phyloP scores from a whole-genome alignment of 108 stramenopile species.

The Skeletonema tropicum region DNA sequence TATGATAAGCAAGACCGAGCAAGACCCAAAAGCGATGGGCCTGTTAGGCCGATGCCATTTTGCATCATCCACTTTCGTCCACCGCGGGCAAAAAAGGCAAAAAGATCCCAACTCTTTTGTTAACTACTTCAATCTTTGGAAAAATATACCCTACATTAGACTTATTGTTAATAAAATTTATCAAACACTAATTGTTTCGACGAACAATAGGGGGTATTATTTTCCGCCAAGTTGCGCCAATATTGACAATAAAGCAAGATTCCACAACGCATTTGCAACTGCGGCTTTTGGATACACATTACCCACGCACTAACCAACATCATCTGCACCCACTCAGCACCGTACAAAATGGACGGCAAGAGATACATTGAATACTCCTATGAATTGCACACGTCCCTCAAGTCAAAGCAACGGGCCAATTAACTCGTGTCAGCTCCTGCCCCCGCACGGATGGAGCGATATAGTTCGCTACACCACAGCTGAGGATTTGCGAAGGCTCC shows the following conservation, averaged over 20 bases:
- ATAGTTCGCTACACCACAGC: slow-evolving; percentile 27
- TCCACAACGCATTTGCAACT: background rate
- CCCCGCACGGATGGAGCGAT: background rate
- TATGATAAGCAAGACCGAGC: no score
- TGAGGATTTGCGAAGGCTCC: slow-evolving; percentile 32
- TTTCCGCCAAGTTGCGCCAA: no score
- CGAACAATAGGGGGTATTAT: background rate
- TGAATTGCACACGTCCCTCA: background rate
- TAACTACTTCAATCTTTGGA: no score
- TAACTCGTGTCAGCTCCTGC: background rate
- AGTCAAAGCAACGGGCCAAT: background rate
- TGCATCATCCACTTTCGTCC: no score
- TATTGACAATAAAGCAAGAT: background rate
- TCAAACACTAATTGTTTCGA: background rate
- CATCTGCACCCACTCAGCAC: background rate
- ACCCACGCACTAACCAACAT: no score
- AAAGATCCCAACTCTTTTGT: no score
- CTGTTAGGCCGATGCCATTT: no score
- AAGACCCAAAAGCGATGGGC: no score
- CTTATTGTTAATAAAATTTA: no score
- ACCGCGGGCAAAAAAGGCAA: no score
- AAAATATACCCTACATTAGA: no score
- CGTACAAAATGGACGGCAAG: background rate
- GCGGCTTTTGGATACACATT: no score
- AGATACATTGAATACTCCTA: background rate